Evolutionary conservation across 768 basidiomycete species (phyloP), one percentile per base, ranked within the genome.

Genomic region (Imleria badia): DNA sequence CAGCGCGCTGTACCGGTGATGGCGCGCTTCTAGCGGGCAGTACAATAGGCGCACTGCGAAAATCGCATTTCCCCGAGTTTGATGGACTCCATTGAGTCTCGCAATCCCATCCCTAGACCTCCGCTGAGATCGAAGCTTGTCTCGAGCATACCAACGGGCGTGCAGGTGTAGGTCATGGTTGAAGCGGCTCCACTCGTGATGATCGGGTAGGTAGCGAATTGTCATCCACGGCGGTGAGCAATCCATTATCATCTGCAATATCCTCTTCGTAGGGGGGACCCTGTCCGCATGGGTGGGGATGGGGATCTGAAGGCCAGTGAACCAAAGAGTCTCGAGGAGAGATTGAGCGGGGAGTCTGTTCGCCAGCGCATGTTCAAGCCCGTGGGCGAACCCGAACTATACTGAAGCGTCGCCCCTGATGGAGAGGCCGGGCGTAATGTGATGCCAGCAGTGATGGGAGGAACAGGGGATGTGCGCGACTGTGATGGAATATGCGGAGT

Each of bases 51-150:
- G 35, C 61, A 17, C 59, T 62, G 23, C 66, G 64, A 45, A 58
- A 63, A 44, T 69, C 82, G 81, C 81, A 87, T 87, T 44, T 87
- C 87, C 58, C 81, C 79, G 26, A 85, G 82, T 60, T 83, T 79
- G 26, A 83, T 76, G 42, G 79, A 76, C 8, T 77, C 76, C 65
- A 79, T 66, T 13, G 76, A 79, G 72, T 76, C 60, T 59, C 73
- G 64, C 40, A n/a, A n/a, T n/a, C n/a, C n/a, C n/a, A 63, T 52
- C 31, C 69, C 55, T 29, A 64, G 51, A 19, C 65, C 49, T 17
- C 63, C 65, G n/a, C 60, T 60, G 5, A 65, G 44, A 26, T 68
- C 64, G 17, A 69, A 52, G 39, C 60, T 71, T 11, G 60, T 52
- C 40, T 69, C 65, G 12, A 61, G 59, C 43, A 62, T 39, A 15